Percentiles rank a stretch among this genome's conserved stretches.
phyloP scores from a whole-genome alignment of 768 basidiomycete species.

The Suillus decipiens region DNA sequence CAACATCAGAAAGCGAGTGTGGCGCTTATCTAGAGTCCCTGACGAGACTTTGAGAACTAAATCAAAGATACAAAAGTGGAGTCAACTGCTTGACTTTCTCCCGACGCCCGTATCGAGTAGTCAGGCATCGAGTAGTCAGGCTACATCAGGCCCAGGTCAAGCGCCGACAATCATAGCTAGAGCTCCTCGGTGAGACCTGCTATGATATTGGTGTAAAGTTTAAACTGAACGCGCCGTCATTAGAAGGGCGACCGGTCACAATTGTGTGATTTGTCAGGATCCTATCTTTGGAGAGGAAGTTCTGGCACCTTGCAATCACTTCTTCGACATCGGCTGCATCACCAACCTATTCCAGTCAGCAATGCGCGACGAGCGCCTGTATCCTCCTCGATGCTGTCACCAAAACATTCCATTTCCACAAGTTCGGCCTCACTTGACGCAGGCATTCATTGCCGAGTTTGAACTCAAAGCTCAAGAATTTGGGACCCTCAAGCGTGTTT shows the following conservation, averaged over 20 bases:
- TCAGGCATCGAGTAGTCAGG: not conserved
- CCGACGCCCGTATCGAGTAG: not conserved
- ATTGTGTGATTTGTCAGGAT: slow-evolving; percentile 40
- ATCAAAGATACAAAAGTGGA: slow-evolving; percentile 15
- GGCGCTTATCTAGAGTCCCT: not conserved
- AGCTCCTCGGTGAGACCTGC: slow-evolving; percentile 17
- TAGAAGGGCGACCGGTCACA: slow-evolving; percentile 25
- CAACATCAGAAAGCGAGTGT: not conserved
- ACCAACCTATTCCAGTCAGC: slow-evolving; percentile 36
- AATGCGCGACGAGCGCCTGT: slow-evolving; percentile 39
- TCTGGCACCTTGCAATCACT: slow-evolving; percentile 36
- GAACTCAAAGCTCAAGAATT: slow-evolving; percentile 32
- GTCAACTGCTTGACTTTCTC: slow-evolving; percentile 21
- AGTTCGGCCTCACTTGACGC: slow-evolving; percentile 28
- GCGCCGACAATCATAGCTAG: not conserved
- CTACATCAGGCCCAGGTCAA: not conserved
- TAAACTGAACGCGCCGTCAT: not conserved
- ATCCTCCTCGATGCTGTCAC: slow-evolving; percentile 43
- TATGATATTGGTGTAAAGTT: not conserved
- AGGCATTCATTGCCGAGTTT: slow-evolving; percentile 23
- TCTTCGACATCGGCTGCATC: slow-evolving; percentile 36
- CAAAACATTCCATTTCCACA: slow-evolving; percentile 27
- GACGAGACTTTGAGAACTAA: not conserved
- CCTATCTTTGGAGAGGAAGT: slow-evolving; percentile 29
- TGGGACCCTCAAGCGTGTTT: slow-evolving; percentile 36